Base-by-base conservation (phyloP, 2,329 filamentous ascomycete species). In the Cladosporium sphaerospermum region DNA sequence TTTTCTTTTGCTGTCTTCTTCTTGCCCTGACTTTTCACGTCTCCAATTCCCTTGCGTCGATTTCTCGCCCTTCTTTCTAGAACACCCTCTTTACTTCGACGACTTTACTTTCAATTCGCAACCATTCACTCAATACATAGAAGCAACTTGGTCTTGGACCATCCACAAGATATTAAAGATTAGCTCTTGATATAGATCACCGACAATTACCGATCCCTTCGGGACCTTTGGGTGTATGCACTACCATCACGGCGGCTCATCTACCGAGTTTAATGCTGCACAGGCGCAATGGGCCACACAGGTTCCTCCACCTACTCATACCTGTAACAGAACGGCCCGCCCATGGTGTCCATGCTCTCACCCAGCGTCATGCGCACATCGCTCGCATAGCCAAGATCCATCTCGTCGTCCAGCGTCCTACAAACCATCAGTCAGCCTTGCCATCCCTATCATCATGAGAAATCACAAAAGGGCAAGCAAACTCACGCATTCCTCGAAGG, bases 281-380 rank as follows among this genome's bases (percentile, higher is more conserved):
- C 23, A 5, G 7, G 23, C 23, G 23, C 23, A 28, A 7, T 28
- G 23, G 23, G 23, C 23, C 23, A 28, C 23, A 28, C 23, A 28
- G 23, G 5, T 7, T 36, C 34, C n/a, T 36, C 34, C 34, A 11
- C 10, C n/a, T 39, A 14, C 36, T 39, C 36, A 39, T 75, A 75
- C 1, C 73, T 63, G 53, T 75, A 75, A 54, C 73, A 76, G 56
- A 75, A 75, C 1, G 71, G 72, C 8, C 74, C 73, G 10, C 56
- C 69, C 18, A 71, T 62, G 1, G 73, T 75, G 50, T 65, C 69
- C 61, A 71, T 69, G 19, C 70, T 52, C 40, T 74, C 69, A 4
- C 62, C 61, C 16, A 53, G 37, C 4, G 51, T 53, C 9, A 53
- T 47, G n/a, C 42, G 43, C 51, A 47, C 31, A 7, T 37, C 19